phyloP scores from a whole-genome alignment of 495 filamentous ascomycete species.

The Xylaria cubensis region DNA sequence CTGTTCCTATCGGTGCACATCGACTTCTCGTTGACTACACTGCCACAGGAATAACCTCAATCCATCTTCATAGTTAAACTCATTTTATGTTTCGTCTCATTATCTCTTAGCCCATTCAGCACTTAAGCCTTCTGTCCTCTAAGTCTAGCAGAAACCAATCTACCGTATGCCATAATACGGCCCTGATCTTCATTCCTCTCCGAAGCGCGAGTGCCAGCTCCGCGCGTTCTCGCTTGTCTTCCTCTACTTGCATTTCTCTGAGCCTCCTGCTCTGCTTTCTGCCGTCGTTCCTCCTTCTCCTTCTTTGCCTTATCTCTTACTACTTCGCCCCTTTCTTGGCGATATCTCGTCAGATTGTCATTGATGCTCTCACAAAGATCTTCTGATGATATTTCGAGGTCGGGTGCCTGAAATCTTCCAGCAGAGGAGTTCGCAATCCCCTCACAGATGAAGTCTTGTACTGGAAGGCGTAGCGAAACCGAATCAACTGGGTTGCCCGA shows the following conservation, averaged over 20 bases:
- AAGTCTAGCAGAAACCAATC: neutral
- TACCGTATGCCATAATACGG: conserved; percentile 1
- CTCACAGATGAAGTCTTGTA: neutral
- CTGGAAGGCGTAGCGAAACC: neutral
- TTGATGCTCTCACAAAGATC: neutral
- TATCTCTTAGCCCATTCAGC: neutral
- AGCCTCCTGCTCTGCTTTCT: neutral
- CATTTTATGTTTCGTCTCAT: neutral
- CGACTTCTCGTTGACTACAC: neutral
- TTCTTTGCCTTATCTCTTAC: neutral
- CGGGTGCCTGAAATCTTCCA: neutral
- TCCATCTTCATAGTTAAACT: too few species aligned
- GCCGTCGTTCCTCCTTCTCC: neutral
- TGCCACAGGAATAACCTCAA: too few species aligned
- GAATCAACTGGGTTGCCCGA: neutral
- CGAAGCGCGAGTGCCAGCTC: neutral
- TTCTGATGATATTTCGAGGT: neutral
- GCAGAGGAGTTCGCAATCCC: neutral
- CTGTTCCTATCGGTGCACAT: neutral
- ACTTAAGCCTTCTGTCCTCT: neutral
- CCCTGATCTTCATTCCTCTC: neutral
- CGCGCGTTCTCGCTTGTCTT: neutral
- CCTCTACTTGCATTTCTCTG: neutral
- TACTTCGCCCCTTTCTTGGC: neutral
- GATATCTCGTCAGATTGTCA: neutral